Conservation (phyloP, 768 basidiomycete species). For the Rhodotorula paludigena region DNA sequence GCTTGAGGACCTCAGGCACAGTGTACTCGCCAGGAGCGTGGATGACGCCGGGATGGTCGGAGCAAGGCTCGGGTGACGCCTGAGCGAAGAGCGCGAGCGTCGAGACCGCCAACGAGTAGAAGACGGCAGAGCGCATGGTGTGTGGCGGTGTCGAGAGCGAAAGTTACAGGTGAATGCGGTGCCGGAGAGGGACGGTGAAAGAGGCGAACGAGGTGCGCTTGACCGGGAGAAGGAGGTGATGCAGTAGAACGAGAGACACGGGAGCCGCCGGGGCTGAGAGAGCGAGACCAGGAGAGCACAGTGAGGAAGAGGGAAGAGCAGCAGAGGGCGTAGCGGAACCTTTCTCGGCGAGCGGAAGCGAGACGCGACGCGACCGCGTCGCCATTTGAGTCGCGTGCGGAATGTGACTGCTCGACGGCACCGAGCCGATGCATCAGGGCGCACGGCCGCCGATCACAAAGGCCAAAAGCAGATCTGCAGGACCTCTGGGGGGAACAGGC, state of each 20-base stretch:
- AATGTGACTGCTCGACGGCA: no score
- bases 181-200: neutral
- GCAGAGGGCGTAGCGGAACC: neutral
- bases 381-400: no score
- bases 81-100: constrained; percentile 17
- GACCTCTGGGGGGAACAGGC: no score
- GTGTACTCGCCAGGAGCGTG: constrained; percentile 8
- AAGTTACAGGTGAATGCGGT: neutral
- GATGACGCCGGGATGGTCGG: constrained; percentile 30
- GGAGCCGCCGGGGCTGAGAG: neutral
- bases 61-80: constrained; percentile 29
- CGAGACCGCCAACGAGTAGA: constrained; percentile 19
- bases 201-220: neutral
- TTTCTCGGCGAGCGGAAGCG: no score
- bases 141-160: neutral
- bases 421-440: no score
- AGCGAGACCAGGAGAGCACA: neutral
- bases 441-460: no score
- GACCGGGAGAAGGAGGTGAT: neutral
- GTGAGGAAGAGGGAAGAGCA: neutral
- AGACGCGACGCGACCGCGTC: no score
- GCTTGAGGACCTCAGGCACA: constrained; percentile 12
- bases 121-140: constrained; percentile 15
- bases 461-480: no score
- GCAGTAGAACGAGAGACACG: neutral